Evolutionary conservation across 441 rosid genomes (phyloP).

Genomic region (Omphalea diandra): DNA sequence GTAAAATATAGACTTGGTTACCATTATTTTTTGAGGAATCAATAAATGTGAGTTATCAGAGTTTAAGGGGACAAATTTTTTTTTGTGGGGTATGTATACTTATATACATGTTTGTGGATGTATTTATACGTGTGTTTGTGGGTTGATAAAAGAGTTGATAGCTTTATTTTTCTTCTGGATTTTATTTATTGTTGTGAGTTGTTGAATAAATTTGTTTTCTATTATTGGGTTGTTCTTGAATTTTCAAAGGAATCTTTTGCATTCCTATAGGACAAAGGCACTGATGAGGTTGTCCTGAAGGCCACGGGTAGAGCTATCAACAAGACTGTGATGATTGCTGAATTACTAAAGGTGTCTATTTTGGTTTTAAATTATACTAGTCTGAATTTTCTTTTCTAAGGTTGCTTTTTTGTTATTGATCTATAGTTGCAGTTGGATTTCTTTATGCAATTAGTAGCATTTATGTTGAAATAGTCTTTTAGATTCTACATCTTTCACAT

Average conservation of each 20-base stretch:
- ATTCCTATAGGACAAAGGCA: conserved; percentile 54
- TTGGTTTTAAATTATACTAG: neutral
- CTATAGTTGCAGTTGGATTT: neutral
- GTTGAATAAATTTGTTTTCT: neutral
- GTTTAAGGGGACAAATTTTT: too few species aligned
- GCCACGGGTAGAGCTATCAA: conserved; percentile 88
- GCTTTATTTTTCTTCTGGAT: neutral
- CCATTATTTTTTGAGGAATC: too few species aligned
- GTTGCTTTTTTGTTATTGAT: neutral
- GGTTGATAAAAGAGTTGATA: neutral
- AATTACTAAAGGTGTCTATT: conserved; percentile 60
- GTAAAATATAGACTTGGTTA: too few species aligned
- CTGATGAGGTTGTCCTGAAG: conserved; percentile 65
- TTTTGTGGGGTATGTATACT: too few species aligned
- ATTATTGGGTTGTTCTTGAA: neutral
- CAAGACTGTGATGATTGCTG: conserved; percentile 78
- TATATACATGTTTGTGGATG: neutral
- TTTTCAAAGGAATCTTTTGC: neutral
- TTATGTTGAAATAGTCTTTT: neutral
- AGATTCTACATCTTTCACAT: neutral
- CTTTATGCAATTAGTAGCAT: neutral
- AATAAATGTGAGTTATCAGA: too few species aligned
- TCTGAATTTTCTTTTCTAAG: neutral
- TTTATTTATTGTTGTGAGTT: neutral
- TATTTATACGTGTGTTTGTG: neutral